These are phyloP conservation scores for Entomortierella chlamydospora DNA, from an alignment of 192 early-diverging fungal genomes.

Conservation along the genomic window DNA sequence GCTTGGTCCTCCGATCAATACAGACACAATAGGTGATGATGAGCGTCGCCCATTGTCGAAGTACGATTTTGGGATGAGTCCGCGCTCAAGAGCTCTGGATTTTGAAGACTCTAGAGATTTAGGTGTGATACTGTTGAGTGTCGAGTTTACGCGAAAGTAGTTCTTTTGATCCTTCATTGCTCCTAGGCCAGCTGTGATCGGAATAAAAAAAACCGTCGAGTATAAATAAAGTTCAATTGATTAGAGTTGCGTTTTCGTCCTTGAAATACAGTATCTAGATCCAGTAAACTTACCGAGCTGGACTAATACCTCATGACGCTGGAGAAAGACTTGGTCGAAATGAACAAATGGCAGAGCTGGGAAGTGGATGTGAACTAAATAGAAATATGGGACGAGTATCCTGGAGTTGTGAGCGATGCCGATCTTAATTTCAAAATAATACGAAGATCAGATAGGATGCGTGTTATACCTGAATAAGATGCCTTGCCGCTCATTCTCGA, in stretches of 20 bases:
- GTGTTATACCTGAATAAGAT: slow-evolving; percentile 31
- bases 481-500: slow-evolving; percentile 49
- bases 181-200: slow-evolving; percentile 34
- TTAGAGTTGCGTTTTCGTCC: background rate
- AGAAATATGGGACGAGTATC: background rate
- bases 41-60: background rate
- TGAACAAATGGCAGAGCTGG: slow-evolving; percentile 46
- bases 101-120: slow-evolving; percentile 18
- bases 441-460: background rate
- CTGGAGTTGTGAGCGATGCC: background rate
- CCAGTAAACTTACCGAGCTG: slow-evolving; percentile 27
- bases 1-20: slow-evolving; percentile 44
- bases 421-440: background rate
- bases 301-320: slow-evolving; percentile 34
- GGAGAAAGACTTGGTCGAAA: slow-evolving; percentile 53
- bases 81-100: background rate
- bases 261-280: background rate
- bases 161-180: slow-evolving; percentile 53
- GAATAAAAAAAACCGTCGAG: background rate
- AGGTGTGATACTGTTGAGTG: slow-evolving; percentile 34
- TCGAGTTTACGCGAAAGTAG: slow-evolving; percentile 43
- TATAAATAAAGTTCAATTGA: background rate
- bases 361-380: slow-evolving; percentile 44
- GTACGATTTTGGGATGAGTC: slow-evolving; percentile 26
- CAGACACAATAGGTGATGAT: slow-evolving; percentile 7